Base-by-base conservation (phyloP, 108 stramenopile genomes). In the Cyclotella cryptica region DNA sequence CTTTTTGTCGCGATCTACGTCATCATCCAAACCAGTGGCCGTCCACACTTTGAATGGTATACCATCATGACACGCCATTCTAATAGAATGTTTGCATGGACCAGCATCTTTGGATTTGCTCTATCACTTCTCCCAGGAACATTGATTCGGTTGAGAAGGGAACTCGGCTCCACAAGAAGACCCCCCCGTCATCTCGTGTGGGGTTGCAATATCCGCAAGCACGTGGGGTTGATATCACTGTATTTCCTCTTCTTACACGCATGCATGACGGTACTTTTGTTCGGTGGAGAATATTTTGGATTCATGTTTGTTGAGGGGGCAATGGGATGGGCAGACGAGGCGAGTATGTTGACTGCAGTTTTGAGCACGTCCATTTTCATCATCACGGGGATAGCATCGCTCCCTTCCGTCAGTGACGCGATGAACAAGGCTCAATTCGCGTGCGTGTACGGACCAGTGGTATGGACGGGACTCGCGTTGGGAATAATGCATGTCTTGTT, bases 121-220 rank as follows among this genome's bases (percentile, higher is more conserved):
- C 22, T 77, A 12, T 77, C 76, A 41, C 40, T 71, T 22, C 44
- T 77, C n/a, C 76, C 76, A 14, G 76, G 76, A 24, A 71, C 58
- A 5, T 55, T 28, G n/a, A 68, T 61, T 28, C 69, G 76, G 11
- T 47, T 71, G 29, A 7, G 46, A 14, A 58, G 35, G 15, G 18
- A 29, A 30, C 7, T 55, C 10, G 19, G 22, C 0, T 5, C n/a
- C 22, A 29, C 39, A 19, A 21, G 21, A 30, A 17, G 44, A 3
- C 68, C 69, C 9, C 21, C n/a, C n/a, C n/a, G 18, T 24, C 17
- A 30, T 39, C 55, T 77, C 27, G 42, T 74, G 15, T 74, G 71
- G 71, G 72, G 71, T 9, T 66, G 60, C 24, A 65, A 52, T 2
- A 79, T 79, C 21, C 71, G 78, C 11, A 79, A 79, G 41, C 72